Conservation (phyloP, 140 eudicot genomes). For the Flaveria floridana region DNA sequence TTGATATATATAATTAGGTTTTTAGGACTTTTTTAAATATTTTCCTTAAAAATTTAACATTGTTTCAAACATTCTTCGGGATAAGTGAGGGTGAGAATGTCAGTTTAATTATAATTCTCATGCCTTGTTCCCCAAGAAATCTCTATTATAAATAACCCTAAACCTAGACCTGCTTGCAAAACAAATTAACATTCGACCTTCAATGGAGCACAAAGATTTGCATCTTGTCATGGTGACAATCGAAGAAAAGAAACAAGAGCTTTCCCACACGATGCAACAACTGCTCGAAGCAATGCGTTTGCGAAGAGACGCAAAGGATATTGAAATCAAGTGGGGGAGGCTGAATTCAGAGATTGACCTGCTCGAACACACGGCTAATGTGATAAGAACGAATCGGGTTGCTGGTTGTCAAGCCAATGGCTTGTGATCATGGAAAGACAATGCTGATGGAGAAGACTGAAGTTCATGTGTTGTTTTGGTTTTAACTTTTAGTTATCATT, state of each 20-base stretch:
- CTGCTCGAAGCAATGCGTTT: conserved; percentile 14
- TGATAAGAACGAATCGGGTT: neutral
- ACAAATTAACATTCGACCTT: neutral
- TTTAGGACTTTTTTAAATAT: no score
- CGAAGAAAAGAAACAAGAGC: neutral
- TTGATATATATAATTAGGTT: no score
- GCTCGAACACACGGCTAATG: neutral
- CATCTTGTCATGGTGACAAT: neutral
- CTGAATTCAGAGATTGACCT: conserved; percentile 7
- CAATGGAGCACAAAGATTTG: neutral
- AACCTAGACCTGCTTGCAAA: neutral
- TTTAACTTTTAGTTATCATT: no score
- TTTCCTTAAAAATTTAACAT: no score
- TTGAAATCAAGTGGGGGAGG: conserved; percentile 7
- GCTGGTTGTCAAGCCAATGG: no score
- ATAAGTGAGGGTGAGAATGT: no score
- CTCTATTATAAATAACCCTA: neutral
- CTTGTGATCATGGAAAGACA: no score
- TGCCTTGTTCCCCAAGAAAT: neutral
- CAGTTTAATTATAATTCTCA: neutral
- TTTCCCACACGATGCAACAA: neutral
- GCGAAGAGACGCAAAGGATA: neutral
- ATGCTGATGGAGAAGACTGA: no score
- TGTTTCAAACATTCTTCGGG: neutral
- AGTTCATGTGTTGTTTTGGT: no score